Conservation (phyloP, 495 filamentous ascomycete genomes). For the Hypoxylon perforatum region DNA sequence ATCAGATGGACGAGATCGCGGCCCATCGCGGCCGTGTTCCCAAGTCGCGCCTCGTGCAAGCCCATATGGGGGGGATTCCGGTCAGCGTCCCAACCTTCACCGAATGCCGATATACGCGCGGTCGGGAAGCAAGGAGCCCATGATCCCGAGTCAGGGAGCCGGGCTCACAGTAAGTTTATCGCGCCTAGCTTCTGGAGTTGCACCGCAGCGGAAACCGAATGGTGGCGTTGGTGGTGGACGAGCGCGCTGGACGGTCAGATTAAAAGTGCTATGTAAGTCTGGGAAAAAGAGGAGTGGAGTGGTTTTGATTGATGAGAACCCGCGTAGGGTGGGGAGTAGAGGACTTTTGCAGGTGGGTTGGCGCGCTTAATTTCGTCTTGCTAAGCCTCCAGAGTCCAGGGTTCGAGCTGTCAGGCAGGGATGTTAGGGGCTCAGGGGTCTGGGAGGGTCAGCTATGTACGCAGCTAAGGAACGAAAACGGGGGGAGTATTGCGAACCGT, state of each 20-base stretch:
- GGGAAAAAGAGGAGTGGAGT: constrained; percentile 22
- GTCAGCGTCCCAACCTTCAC: constrained; percentile 32
- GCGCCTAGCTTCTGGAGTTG: constrained; percentile 12
- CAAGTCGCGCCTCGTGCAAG: constrained; percentile 24
- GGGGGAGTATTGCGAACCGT: no score
- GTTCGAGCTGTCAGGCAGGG: constrained; percentile 10
- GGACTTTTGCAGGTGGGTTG: constrained; percentile 24
- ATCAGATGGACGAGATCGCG: constrained; percentile 32
- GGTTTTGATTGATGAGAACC: constrained; percentile 29
- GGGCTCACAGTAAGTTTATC: constrained; percentile 17
- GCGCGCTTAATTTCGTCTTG: constrained; percentile 39
- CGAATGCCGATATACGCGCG: constrained; percentile 36
- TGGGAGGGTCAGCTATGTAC: constrained; percentile 37
- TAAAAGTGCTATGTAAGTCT: constrained; percentile 13
- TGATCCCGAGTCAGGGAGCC: constrained; percentile 37
- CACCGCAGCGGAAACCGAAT: constrained; percentile 16
- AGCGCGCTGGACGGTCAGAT: constrained; percentile 9
- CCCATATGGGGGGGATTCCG: constrained; percentile 25
- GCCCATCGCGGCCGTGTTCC: constrained; percentile 33
- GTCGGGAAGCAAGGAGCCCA: constrained; percentile 40
- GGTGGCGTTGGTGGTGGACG: background rate
- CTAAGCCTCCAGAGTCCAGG: constrained; percentile 14
- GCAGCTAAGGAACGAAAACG: no score
- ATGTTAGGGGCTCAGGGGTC: constrained; percentile 1
- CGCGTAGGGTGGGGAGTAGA: constrained; percentile 20